Base-by-base conservation (phyloP, 306 rosid genomes). In the Cicer chorassanicum region DNA sequence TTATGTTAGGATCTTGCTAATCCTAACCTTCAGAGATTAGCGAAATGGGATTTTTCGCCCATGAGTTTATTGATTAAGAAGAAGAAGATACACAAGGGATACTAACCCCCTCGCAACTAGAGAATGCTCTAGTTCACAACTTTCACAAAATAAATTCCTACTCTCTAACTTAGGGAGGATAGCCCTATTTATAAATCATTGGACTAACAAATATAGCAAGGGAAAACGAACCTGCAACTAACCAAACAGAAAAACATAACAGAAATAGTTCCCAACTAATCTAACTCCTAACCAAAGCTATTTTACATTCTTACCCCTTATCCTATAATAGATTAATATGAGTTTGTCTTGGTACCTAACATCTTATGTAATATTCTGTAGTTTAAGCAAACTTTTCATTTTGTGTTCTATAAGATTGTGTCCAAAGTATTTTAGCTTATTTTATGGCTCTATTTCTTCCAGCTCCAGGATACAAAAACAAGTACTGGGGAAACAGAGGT, bases 381-480 rank as follows among this genome's bases (percentile, higher is more conserved):
- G 34, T 60, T 53, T 73, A 9, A 67, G 65, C 60, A 49, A 59
- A 40, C 9, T 12, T 4, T 10, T 18, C 51, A 18, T 43, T 55
- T 51, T 39, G 7, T 59, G 10, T 15, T 19, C 10, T 36, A 39
- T 49, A 39, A 42, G 56, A 44, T 48, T 48, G 34, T 61, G 44
- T 71, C 70, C 4, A 18, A 63, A 60, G 9, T 40, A 61, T 69
- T 18, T 75, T 71, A 53, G 39, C 76, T 66, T 7, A 43, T 69
- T 65, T 55, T 18, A 65, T 36, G 11, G 15, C 65, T 81, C 21
- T 83, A 11, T 57, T 63, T 68, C 76, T 76, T 76, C 68, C 91
- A 91, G 94, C 91, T 91, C 66, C 91, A 87, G 80, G 97, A 89
- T 68, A 80, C 94, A 82, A 89, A 84, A 84, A 86, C 92, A 62